These are phyloP conservation scores for Chaetomium cochliodes DNA, from an alignment of 495 filamentous ascomycete genomes.

Conservation along the genomic window DNA sequence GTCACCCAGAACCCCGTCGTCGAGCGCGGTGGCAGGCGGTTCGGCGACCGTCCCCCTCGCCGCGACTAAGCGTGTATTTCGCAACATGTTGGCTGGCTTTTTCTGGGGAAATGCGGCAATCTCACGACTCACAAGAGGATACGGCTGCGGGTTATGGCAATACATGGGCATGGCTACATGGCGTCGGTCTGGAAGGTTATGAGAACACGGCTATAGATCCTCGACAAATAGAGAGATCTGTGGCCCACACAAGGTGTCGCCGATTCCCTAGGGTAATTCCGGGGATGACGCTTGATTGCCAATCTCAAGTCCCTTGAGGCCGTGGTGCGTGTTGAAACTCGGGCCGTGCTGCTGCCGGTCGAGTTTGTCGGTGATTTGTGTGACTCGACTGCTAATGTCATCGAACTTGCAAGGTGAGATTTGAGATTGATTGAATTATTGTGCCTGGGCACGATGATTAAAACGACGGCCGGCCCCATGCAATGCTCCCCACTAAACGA, in stretches of 20 bases:
- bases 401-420: slow-evolving; percentile 5
- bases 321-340: slow-evolving; percentile 4
- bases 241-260: slow-evolving; percentile 79
- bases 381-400: not conserved
- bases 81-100: slow-evolving; percentile 18
- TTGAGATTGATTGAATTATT: not conserved
- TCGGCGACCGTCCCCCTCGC: slow-evolving; percentile 47
- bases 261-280: slow-evolving; percentile 58
- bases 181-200: slow-evolving; percentile 51
- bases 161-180: slow-evolving; percentile 43
- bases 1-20: slow-evolving; percentile 82
- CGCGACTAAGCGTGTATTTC: slow-evolving; percentile 42
- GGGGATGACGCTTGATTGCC: slow-evolving; percentile 91
- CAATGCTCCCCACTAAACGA: not conserved
- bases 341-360: not conserved
- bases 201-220: slow-evolving; percentile 47
- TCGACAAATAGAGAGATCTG: slow-evolving; percentile 52
- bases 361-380: not conserved
- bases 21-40: slow-evolving; percentile 67
- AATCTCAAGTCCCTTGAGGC: slow-evolving; percentile 46
- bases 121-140: slow-evolving; percentile 19
- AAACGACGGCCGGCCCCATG: not conserved
- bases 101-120: slow-evolving; percentile 22
- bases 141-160: slow-evolving; percentile 36
- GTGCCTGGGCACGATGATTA: not conserved